Percentiles rank a stretch among this genome's conserved stretches.
Conservation (phyloP, 2,329 filamentous ascomycete genomes). For the Sclerotinia subarctica region DNA sequence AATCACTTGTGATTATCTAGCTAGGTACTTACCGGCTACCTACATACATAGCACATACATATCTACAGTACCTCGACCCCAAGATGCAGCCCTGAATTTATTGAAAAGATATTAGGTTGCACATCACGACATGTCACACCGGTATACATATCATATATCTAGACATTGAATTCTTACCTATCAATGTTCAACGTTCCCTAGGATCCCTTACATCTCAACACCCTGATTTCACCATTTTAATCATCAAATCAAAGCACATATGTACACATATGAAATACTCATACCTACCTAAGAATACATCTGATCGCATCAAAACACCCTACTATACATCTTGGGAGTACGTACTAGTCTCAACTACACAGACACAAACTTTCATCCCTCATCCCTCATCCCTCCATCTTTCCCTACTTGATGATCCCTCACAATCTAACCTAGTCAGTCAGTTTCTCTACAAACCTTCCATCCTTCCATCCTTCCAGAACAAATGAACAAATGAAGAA, state of each 20-base stretch:
- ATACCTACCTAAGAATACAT: background rate
- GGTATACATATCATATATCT: too few species aligned
- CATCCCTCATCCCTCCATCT: background rate
- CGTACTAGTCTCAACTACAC: background rate
- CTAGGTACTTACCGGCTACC: background rate
- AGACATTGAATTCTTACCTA: background rate
- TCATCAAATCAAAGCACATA: too few species aligned
- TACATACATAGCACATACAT: background rate
- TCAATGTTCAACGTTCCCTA: background rate
- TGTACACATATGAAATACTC: too few species aligned
- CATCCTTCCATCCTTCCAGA: conserved; percentile 6
- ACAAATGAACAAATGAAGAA: background rate
- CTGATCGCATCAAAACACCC: background rate
- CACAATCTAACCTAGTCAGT: too few species aligned
- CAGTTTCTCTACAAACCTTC: background rate
- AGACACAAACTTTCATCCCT: background rate
- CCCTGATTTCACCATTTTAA: background rate
- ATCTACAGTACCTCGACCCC: background rate
- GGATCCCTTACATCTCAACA: conserved; percentile 1
- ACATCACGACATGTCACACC: background rate
- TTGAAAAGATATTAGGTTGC: background rate
- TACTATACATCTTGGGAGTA: background rate
- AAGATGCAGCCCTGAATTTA: background rate
- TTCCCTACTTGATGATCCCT: background rate
- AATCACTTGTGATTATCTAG: background rate